A percentile compares a stretch with the other conserved stretches of the same genome.
Conservation (phyloP, 768 basidiomycete species). For the Termitomyces eurrhizus region DNA sequence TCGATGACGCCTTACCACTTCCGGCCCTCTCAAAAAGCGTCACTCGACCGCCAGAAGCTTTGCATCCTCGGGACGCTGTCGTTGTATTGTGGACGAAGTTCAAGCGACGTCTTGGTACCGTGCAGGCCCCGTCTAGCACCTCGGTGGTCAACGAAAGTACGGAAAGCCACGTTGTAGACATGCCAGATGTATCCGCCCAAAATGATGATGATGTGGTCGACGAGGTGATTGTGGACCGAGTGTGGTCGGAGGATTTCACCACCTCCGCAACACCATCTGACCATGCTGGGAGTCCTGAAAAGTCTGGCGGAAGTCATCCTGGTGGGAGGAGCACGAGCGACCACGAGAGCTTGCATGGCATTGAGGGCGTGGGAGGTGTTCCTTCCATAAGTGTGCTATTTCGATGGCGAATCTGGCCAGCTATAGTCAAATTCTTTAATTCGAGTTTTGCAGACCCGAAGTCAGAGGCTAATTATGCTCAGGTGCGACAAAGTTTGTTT, state of each 20-base stretch:
- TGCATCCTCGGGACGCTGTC: constrained; percentile 22
- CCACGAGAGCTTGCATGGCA: constrained; percentile 27
- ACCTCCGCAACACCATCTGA: constrained; percentile 52
- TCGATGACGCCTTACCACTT: constrained; percentile 33
- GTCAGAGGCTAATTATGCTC: constrained; percentile 41
- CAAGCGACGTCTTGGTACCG: constrained; percentile 51
- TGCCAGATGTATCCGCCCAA: constrained; percentile 12
- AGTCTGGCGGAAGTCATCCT: constrained; percentile 41
- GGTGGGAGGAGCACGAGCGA: constrained; percentile 27
- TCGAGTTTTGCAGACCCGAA: constrained; percentile 57
- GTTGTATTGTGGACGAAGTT: constrained; percentile 45
- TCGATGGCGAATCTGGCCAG: constrained; percentile 58
- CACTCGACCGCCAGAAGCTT: constrained; percentile 17
- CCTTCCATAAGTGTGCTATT: constrained; percentile 35
- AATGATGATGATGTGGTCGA: constrained; percentile 46
- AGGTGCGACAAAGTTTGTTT: constrained; percentile 21
- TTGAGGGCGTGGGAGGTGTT: constrained; percentile 32
- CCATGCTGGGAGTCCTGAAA: constrained; percentile 42
- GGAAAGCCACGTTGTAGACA: constrained; percentile 33
- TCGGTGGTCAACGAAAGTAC: constrained; percentile 48
- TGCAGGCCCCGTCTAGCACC: constrained; percentile 52
- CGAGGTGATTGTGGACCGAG: constrained; percentile 73
- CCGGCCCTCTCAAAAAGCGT: constrained; percentile 34
- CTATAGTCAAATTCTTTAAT: constrained; percentile 52
- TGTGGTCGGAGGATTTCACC: constrained; percentile 59